Conservation (phyloP, 768 basidiomycete species). For the Mycena olivaceomarginata region DNA sequence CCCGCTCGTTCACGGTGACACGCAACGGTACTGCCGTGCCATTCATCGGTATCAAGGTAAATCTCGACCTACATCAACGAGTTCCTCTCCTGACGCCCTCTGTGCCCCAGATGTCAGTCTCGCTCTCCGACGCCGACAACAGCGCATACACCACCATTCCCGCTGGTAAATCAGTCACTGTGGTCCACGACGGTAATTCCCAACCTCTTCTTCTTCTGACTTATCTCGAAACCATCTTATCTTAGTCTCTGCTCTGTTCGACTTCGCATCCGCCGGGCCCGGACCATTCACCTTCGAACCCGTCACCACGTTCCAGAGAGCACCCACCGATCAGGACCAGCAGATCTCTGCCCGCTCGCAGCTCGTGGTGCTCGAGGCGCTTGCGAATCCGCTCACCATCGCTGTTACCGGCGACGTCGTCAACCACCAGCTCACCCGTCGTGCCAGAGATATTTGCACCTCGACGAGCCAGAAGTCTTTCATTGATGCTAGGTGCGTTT, state of each 20-base stretch:
- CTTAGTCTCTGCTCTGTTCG: slow-evolving; percentile 63
- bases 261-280: slow-evolving; percentile 62
- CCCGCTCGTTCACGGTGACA: slow-evolving; percentile 64
- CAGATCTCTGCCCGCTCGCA: slow-evolving; percentile 40
- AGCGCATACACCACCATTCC: slow-evolving; percentile 61
- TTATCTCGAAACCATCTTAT: not conserved
- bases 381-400: slow-evolving; percentile 54
- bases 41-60: slow-evolving; percentile 67
- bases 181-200: slow-evolving; percentile 59
- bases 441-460: slow-evolving; percentile 62
- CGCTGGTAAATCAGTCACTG: slow-evolving; percentile 62
- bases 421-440: slow-evolving; percentile 59
- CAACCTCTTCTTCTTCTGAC: not conserved
- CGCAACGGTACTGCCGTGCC: slow-evolving; percentile 60
- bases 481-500: slow-evolving; percentile 61
- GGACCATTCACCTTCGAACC: slow-evolving; percentile 65
- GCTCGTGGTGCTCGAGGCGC: slow-evolving; percentile 53
- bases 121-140: slow-evolving; percentile 60
- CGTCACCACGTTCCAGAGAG: slow-evolving; percentile 59
- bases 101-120: slow-evolving; percentile 57
- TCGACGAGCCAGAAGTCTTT: slow-evolving; percentile 57
- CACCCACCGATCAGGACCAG: slow-evolving; percentile 43
- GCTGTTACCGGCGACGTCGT: slow-evolving; percentile 59
- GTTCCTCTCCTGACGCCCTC: not conserved
- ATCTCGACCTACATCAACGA: not conserved